Evolutionary conservation across 345 rosid genomes (phyloP), one percentile per base, ranked within the genome.

Genomic region (Brassica incana): DNA sequence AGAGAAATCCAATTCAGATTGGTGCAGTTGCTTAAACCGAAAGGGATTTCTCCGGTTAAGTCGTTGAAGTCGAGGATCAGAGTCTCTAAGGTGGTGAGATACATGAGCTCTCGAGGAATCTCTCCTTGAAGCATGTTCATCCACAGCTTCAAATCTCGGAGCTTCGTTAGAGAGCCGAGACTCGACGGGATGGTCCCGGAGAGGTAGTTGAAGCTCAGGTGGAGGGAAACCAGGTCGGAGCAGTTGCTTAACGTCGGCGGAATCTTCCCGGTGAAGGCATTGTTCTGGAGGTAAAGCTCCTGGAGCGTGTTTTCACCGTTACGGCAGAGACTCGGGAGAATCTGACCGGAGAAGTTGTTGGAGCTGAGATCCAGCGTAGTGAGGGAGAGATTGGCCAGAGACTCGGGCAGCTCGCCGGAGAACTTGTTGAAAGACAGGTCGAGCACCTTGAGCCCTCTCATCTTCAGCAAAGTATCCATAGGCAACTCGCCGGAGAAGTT

Each of bases 61-160:
- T 85, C 87, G 70, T 95, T 95, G 90, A 91, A 95, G 78, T 95
- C 99, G 2, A 95, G 91, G 83, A 95, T 89, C 82, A 95, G 88
- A 87, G 77, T 91, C 87, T 90, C 91, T 0, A 95, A 83, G 1
- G 88, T 71, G 8, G 81, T 79, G 69, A 89, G 81, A 77, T 85
- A 64, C 80, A 83, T 84, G 2, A 95, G 87, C 83, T 90, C 93
- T 2, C 71, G 81, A 29, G 99, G 99, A 80, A 95, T 95, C 76
- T 85, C 93, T 36, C 99, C 99, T 23, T 87, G 77, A 50, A 95
- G 94, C 76, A 81, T 82, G 68, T 95, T 95, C 86, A 91, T 74
- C 94, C 97, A 88, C 8, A 93, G 87, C 69, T 89, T 91, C 87
- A 95, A 84, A 82, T 93, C 98, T 16, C 85, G 78, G 29, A 95